phyloP scores from a whole-genome alignment of 208 protist genomes.

The Phytomonas serpens region DNA sequence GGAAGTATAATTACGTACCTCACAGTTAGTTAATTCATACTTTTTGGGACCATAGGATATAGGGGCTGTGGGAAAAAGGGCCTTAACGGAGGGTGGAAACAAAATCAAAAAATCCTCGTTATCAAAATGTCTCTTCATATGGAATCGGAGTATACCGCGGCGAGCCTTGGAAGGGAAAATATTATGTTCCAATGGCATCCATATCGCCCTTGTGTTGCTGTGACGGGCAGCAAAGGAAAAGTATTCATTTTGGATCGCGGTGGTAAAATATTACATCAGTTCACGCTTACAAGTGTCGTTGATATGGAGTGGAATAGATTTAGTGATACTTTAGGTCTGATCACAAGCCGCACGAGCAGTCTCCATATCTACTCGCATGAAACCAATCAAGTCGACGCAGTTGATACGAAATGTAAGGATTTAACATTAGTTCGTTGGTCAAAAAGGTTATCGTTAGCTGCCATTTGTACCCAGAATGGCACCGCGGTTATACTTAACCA shows the following conservation, averaged over 20 bases:
- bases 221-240: slow-evolving; percentile 64
- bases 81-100: background rate
- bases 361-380: slow-evolving; percentile 81
- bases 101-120: background rate
- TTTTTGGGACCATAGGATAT: background rate
- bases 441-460: slow-evolving; percentile 53
- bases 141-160: slow-evolving; percentile 52
- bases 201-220: slow-evolving; percentile 54
- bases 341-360: slow-evolving; percentile 48
- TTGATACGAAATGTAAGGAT: slow-evolving; percentile 89
- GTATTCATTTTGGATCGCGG: slow-evolving; percentile 70
- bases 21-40: background rate
- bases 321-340: slow-evolving; percentile 81
- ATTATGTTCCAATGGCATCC: slow-evolving; percentile 74
- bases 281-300: slow-evolving; percentile 54
- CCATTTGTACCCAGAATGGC: slow-evolving; percentile 87
- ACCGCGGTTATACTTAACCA: slow-evolving; percentile 92
- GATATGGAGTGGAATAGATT: slow-evolving; percentile 84
- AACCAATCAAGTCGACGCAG: slow-evolving; percentile 40
- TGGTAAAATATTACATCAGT: slow-evolving; percentile 75
- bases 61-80: background rate
- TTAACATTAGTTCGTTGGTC: slow-evolving; percentile 90
- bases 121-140: slow-evolving; percentile 58
- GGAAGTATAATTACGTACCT: background rate
- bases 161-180: slow-evolving; percentile 58